A percentile compares a stretch with the other conserved stretches of the same genome.
Conservation (phyloP, 495 filamentous ascomycete genomes). For the Trichocladium antarcticum region DNA sequence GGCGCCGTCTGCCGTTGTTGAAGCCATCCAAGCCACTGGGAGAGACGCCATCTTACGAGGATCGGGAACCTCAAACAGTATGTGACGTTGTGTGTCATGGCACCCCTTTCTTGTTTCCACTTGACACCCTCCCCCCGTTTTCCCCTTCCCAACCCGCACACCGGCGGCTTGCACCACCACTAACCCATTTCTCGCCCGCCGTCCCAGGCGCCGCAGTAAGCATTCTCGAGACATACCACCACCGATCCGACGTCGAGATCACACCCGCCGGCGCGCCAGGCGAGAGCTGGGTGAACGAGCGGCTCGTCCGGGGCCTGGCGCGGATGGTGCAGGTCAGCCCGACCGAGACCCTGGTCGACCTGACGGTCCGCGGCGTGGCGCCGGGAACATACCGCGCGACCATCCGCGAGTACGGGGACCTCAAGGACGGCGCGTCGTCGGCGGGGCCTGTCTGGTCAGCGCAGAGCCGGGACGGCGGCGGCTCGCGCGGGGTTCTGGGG, state of each 20-base stretch:
- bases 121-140: not conserved
- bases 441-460: conserved; percentile 71
- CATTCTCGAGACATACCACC: conserved; percentile 83
- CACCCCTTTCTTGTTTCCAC: not conserved
- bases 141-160: too few species aligned
- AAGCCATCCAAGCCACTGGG: conserved; percentile 79
- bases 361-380: conserved; percentile 75
- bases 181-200: conserved; percentile 2
- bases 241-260: conserved; percentile 17
- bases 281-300: conserved; percentile 21
- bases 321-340: conserved; percentile 72
- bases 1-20: conserved; percentile 76
- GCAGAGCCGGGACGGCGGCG: conserved; percentile 9
- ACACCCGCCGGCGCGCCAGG: conserved; percentile 13
- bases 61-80: conserved; percentile 74
- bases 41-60: conserved; percentile 90
- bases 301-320: conserved; percentile 58
- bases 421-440: conserved; percentile 67
- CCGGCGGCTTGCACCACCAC: too few species aligned
- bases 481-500: conserved; percentile 58
- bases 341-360: conserved; percentile 68
- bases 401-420: conserved; percentile 79
- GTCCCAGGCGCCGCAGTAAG: conserved; percentile 75
- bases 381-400: conserved; percentile 74
- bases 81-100: conserved; percentile 22